Percentiles rank a stretch among this genome's conserved stretches.
These are phyloP conservation scores for Rhodamnia argentea DNA, from an alignment of 345 rosid species.

Conservation along the genomic window DNA sequence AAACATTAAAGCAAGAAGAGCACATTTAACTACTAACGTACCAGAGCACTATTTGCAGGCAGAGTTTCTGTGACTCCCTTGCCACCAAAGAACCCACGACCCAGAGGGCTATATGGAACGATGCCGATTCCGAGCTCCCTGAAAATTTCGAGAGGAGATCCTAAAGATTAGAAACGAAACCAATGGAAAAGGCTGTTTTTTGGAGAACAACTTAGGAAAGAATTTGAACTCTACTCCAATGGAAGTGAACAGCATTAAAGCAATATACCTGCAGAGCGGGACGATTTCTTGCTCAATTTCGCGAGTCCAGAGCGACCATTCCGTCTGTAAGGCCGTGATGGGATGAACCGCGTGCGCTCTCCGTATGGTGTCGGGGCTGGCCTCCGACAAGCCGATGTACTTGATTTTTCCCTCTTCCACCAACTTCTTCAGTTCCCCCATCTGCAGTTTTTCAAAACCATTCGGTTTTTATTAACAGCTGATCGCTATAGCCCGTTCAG, in stretches of 20 bases:
- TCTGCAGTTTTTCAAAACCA: constrained; percentile 1
- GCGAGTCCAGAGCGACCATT: constrained; percentile 25
- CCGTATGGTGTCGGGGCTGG: constrained; percentile 26
- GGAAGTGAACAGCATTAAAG: background rate
- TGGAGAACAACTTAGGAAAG: background rate
- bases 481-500: background rate
- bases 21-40: background rate
- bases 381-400: constrained; percentile 36
- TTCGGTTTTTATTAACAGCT: background rate
- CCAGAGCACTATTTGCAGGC: background rate
- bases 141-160: background rate
- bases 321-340: constrained; percentile 33
- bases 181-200: background rate
- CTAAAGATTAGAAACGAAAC: background rate
- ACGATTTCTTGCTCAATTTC: constrained; percentile 32
- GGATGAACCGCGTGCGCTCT: constrained; percentile 41
- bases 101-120: constrained; percentile 14
- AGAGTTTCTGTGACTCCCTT: background rate
- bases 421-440: constrained; percentile 27
- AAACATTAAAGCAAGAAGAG: background rate
- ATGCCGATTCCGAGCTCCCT: constrained; percentile 13
- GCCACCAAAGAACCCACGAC: constrained; percentile 7
- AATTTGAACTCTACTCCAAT: background rate
- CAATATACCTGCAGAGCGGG: constrained; percentile 21
- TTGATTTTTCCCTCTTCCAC: constrained; percentile 36